Percentiles rank a stretch among this genome's conserved stretches.
These are phyloP conservation scores for Fusarium acutatum DNA, from an alignment of 2,329 filamentous ascomycete genomes.

Conservation along the genomic window DNA sequence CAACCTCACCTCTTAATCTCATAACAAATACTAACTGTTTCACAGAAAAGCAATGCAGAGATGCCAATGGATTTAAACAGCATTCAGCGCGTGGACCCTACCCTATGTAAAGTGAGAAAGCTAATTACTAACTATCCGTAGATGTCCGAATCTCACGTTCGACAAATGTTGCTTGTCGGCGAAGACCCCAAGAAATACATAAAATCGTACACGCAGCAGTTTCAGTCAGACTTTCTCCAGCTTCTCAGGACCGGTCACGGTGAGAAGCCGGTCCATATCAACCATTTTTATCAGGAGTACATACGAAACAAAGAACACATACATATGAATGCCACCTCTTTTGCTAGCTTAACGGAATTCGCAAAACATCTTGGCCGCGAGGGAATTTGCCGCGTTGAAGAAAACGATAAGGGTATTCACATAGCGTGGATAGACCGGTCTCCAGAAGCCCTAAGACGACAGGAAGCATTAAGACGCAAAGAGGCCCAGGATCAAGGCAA, in stretches of 20 bases:
- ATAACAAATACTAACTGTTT: neutral
- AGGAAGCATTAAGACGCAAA: conserved; percentile 83
- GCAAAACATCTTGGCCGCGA: conserved; percentile 87
- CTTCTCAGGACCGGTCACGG: conserved; percentile 85
- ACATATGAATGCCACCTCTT: conserved; percentile 67
- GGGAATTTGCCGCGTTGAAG: conserved; percentile 88
- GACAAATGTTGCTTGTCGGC: conserved; percentile 87
- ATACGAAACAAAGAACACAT: conserved; percentile 86
- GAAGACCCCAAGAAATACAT: conserved; percentile 88
- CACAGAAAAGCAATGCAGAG: conserved; percentile 62
- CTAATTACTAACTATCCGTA: neutral
- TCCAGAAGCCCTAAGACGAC: conserved; percentile 80
- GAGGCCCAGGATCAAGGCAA: conserved; percentile 90
- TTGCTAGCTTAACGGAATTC: conserved; percentile 76
- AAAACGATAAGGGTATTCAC: conserved; percentile 84
- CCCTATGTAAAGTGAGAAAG: conserved; percentile 34
- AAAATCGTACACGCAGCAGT: conserved; percentile 82
- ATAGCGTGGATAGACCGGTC: conserved; percentile 93
- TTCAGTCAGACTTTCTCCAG: conserved; percentile 80
- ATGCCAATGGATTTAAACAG: conserved; percentile 69
- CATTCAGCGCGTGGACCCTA: too few species aligned
- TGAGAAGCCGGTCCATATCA: conserved; percentile 88
- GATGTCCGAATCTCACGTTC: conserved; percentile 82
- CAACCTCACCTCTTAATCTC: neutral
- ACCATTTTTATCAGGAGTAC: conserved; percentile 95